Percentiles rank a stretch among this genome's conserved stretches.
Conservation (phyloP, 2,329 filamentous ascomycete genomes). For the Onygenales sp. region DNA sequence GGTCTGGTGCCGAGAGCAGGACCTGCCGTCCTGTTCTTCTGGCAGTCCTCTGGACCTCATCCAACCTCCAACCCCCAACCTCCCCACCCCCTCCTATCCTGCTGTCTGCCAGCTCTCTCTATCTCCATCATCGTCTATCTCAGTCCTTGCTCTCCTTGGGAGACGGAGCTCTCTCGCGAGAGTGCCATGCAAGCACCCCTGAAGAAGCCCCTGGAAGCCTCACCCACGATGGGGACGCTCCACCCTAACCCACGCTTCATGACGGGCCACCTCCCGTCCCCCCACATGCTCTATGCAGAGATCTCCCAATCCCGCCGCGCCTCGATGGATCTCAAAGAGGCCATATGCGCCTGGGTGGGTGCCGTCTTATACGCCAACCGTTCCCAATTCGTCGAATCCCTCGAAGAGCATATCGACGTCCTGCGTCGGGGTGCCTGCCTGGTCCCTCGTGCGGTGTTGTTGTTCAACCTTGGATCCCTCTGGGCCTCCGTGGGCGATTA, state of each 20-base stretch:
- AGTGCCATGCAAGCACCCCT: background rate
- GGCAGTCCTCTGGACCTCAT: too few species aligned
- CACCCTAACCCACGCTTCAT: background rate
- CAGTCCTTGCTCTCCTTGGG: background rate
- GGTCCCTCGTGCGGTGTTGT: background rate
- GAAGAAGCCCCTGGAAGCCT: background rate
- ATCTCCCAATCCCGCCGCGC: background rate
- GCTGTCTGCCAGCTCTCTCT: background rate
- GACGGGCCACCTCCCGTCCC: slow-evolving; percentile 1
- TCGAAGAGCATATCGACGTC: slow-evolving; percentile 3
- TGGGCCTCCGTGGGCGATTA: slow-evolving; percentile 1
- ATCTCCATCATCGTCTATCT: background rate
- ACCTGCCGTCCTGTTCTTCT: too few species aligned
- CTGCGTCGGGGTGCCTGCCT: background rate
- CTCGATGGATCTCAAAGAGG: slow-evolving; percentile 1
- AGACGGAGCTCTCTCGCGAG: background rate
- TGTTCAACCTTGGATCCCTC: slow-evolving; percentile 7
- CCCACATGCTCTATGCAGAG: background rate
- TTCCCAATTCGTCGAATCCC: slow-evolving; percentile 2
- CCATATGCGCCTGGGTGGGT: background rate
- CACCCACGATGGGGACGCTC: background rate
- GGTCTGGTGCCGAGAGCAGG: background rate
- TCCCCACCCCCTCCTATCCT: background rate
- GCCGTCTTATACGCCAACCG: slow-evolving; percentile 1
- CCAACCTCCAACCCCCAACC: too few species aligned